phyloP scores from a whole-genome alignment of 345 rosid species.

The Euphorbia lathyris region DNA sequence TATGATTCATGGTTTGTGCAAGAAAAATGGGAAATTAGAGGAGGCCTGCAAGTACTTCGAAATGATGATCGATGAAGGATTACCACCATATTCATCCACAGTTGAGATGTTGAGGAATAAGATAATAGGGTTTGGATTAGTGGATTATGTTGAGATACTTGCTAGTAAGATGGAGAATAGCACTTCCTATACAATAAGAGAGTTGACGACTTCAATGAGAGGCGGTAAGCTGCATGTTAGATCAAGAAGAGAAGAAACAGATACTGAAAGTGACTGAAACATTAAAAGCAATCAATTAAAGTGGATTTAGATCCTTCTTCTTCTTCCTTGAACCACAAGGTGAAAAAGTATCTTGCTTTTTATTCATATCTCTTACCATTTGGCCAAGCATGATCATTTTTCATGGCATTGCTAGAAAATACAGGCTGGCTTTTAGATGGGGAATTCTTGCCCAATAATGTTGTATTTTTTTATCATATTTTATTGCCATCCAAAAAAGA shows the following conservation, averaged over 20 bases:
- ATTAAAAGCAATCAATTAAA: background rate
- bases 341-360: background rate
- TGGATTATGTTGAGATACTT: constrained; percentile 61
- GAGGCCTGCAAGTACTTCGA: constrained; percentile 86
- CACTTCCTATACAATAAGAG: constrained; percentile 59
- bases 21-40: constrained; percentile 71
- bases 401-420: background rate
- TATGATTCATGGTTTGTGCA: constrained; percentile 74
- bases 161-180: constrained; percentile 72
- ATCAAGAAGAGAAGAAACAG: constrained; percentile 25
- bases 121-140: constrained; percentile 51
- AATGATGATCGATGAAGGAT: constrained; percentile 87
- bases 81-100: constrained; percentile 73
- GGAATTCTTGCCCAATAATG: background rate
- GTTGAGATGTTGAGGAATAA: constrained; percentile 71
- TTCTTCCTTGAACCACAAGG: background rate
- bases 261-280: constrained; percentile 20
- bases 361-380: background rate
- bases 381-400: background rate
- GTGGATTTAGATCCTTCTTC: background rate
- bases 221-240: constrained; percentile 29
- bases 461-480: constrained; percentile 44
- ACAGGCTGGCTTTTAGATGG: background rate
- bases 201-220: constrained; percentile 63
- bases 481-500: constrained; percentile 80